A percentile compares a stretch with the other conserved stretches of the same genome.
Evolutionary conservation across 768 basidiomycete genomes (phyloP).

Genomic region (Xerocomus spinulosus): DNA sequence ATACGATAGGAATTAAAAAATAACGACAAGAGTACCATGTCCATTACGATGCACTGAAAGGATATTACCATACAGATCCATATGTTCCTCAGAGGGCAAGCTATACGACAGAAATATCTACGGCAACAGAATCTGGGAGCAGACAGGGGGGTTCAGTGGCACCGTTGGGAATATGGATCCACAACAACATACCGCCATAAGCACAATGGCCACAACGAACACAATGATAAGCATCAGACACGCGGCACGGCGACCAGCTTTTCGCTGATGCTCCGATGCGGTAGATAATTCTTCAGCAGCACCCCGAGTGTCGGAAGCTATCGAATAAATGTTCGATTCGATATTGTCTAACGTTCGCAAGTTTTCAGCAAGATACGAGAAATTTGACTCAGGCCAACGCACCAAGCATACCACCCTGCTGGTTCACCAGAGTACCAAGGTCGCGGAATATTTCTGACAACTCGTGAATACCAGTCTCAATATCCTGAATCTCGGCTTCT

Average conservation of each 20-base stretch:
- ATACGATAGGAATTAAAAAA: conserved; percentile 22
- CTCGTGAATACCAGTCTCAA: conserved; percentile 95
- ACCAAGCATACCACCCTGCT: conserved; percentile 96
- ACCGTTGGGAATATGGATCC: neutral
- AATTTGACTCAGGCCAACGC: conserved; percentile 23
- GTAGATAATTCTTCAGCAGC: conserved; percentile 85
- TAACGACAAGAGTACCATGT: conserved; percentile 22
- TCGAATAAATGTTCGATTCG: conserved; percentile 86
- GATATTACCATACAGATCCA: conserved; percentile 8
- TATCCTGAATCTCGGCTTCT: conserved; percentile 91
- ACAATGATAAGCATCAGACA: conserved; percentile 87
- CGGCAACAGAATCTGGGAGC: conserved; percentile 23
- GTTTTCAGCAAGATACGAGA: neutral
- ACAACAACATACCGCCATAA: conserved; percentile 74
- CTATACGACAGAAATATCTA: conserved; percentile 6
- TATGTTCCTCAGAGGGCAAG: neutral
- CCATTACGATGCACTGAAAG: conserved; percentile 11
- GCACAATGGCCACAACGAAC: conserved; percentile 81
- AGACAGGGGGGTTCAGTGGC: neutral
- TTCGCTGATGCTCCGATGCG: conserved; percentile 91
- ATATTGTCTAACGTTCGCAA: conserved; percentile 70
- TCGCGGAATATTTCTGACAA: conserved; percentile 95
- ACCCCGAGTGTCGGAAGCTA: conserved; percentile 74
- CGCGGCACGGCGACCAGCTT: conserved; percentile 83
- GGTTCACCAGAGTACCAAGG: conserved; percentile 87